A percentile compares a stretch with the other conserved stretches of the same genome.
phyloP scores from a whole-genome alignment of 1,139 yeast genomes.

The Magnusiomyces tetraspermus region DNA sequence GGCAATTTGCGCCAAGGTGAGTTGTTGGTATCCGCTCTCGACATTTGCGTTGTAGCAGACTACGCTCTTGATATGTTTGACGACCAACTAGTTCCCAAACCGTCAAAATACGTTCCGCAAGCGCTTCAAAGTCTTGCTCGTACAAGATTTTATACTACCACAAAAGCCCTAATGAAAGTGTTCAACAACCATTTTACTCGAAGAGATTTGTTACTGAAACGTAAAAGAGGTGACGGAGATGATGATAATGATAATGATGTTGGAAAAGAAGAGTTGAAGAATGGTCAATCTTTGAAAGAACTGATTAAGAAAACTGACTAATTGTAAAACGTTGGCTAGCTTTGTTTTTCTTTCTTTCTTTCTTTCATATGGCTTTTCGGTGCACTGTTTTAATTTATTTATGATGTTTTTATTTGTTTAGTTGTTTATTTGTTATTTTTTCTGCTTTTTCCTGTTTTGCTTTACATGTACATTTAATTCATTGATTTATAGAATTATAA shows the following conservation, averaged over 20 bases:
- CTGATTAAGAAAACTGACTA: no score
- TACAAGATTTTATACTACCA: neutral
- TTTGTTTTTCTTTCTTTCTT: neutral
- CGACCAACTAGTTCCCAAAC: neutral
- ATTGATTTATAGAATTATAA: neutral
- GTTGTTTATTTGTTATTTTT: neutral
- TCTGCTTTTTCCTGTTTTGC: neutral
- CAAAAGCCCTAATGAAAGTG: neutral
- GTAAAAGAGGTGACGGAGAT: no score
- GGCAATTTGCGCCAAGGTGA: slow-evolving; percentile 1
- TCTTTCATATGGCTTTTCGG: no score
- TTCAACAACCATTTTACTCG: neutral
- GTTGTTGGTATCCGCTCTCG: neutral
- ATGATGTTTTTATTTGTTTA: neutral
- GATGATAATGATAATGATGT: no score
- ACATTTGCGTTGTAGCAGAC: neutral
- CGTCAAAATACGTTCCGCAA: neutral
- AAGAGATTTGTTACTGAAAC: neutral
- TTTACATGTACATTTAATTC: neutral
- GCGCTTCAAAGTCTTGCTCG: neutral
- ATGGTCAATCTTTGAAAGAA: no score
- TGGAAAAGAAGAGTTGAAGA: neutral
- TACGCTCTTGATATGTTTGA: neutral
- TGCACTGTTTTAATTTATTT: neutral
- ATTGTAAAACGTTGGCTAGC: no score